Conservation (phyloP, 225 moss, liverwort and hornwort genomes). For the Anthoceros angustus region DNA sequence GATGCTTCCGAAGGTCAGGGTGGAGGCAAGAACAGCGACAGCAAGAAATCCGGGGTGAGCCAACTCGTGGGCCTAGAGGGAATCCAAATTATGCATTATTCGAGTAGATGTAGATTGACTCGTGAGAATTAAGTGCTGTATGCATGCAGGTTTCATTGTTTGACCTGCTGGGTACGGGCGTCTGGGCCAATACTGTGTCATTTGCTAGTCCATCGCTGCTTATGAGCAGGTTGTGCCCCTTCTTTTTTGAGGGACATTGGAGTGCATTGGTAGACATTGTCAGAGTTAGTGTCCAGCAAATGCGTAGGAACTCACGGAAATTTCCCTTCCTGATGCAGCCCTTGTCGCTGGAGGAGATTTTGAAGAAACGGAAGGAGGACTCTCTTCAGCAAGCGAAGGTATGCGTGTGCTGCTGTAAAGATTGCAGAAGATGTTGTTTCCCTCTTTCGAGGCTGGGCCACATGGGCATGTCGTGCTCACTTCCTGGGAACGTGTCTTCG, state of each 20-base stretch:
- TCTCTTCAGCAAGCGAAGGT: slow-evolving; percentile 90
- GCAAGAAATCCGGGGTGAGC: slow-evolving; percentile 60
- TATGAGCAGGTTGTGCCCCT: slow-evolving; percentile 3
- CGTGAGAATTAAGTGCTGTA: not conserved
- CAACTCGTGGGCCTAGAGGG: not conserved
- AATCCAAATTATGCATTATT: not conserved
- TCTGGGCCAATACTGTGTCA: slow-evolving; percentile 3
- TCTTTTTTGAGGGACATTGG: not conserved
- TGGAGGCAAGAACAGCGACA: slow-evolving; percentile 21
- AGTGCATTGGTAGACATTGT: not conserved
- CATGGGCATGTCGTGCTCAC: not conserved
- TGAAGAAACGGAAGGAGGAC: slow-evolving; percentile 89
- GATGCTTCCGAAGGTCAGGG: slow-evolving; percentile 19
- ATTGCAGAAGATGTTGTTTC: not conserved
- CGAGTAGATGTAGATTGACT: not conserved
- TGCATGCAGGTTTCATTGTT: slow-evolving; percentile 3
- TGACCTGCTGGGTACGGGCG: slow-evolving; percentile 4
- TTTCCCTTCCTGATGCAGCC: slow-evolving; percentile 31
- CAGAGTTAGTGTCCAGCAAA: not conserved
- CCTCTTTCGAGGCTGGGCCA: slow-evolving; percentile 9
- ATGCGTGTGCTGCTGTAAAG: slow-evolving; percentile 1
- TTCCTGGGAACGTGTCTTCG: slow-evolving; percentile 7
- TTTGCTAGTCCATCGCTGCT: slow-evolving; percentile 2
- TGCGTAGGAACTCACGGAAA: slow-evolving; percentile 1
- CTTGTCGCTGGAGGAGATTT: slow-evolving; percentile 89